Evolutionary conservation across 768 basidiomycete species (phyloP), one percentile per base, ranked within the genome.

Genomic region (Suillus occidentalis): DNA sequence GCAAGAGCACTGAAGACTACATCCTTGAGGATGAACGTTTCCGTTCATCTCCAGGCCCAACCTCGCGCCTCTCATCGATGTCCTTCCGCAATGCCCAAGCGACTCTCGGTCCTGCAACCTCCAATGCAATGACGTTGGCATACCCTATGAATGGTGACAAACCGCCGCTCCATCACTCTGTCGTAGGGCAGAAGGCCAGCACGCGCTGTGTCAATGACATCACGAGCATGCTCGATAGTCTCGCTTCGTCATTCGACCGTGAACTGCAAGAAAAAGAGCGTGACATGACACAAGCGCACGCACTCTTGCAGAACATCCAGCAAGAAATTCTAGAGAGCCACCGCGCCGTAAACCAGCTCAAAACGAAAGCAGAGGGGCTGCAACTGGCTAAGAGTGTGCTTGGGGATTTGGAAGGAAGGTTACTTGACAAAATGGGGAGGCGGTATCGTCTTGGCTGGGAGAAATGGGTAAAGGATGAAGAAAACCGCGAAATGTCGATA

Each of bases 1-100:
- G 94, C 57, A 99, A 99, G 80, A 95, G 90, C 65, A 92, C 97
- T 3, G 97, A 99, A 78, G 97, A 99, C 75, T 99, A 99, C 72
- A 99, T 99, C 68, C 84, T 99, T 42, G 97, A 99, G 76, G 97
- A 99, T 74, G 97, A 99, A 76, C 88, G 96, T 57, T 98, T 98
- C 80, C 86, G 97, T 45, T 92, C 93, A 1, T 97, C 95, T 8
- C 96, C 96, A 3, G 85, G 88, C 0, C 89, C 93, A 8, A 84
- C 87, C 14, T 89, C 92, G 10, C 85, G 91, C 57, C 78, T 82
- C 25, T 74, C 83, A 31, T 78, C 84, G 22, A 89, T 92, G 89
- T 88, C 89, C 12, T 91, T 86, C 76, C 85, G 92, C 62, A 90
- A 89, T 65, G 82, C 86, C 0, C 89, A 91, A 63, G 87, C 83